Evolutionary conservation across 73 alveolate species (phyloP).

Genomic region (Diophrys appendiculata): DNA sequence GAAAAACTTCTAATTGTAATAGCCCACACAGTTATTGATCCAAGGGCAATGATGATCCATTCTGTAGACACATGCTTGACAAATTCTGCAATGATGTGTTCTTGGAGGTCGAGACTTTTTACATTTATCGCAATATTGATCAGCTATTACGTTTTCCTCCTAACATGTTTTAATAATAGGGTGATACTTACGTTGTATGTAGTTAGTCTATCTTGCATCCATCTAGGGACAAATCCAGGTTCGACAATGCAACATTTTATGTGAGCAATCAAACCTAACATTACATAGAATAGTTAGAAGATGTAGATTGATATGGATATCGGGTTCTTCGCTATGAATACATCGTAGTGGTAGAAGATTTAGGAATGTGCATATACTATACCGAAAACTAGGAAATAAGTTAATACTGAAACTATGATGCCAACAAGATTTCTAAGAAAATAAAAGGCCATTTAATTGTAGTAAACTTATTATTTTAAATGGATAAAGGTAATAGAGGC

Average conservation of each 20-base stretch:
- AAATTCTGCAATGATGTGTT: constrained; percentile 72
- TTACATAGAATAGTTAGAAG: background rate
- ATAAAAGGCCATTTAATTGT: too few species aligned
- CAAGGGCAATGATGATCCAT: constrained; percentile 85
- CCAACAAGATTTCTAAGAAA: too few species aligned
- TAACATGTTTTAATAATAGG: too few species aligned
- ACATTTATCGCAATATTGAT: constrained; percentile 1
- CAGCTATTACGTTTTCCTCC: background rate
- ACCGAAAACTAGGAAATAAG: too few species aligned
- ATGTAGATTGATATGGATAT: background rate
- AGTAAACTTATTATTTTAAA: too few species aligned
- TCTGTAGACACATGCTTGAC: constrained; percentile 58
- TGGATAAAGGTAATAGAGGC: too few species aligned
- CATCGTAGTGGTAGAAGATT: too few species aligned
- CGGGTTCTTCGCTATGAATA: too few species aligned
- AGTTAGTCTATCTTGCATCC: background rate
- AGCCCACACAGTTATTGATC: constrained; percentile 74
- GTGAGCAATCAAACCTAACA: background rate
- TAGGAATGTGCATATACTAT: too few species aligned
- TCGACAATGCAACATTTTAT: background rate
- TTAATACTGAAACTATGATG: too few species aligned
- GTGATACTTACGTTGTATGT: background rate
- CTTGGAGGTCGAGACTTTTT: constrained; percentile 48
- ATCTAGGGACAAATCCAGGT: background rate
- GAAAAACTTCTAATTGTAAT: constrained; percentile 62